These are phyloP conservation scores for Monilinia aucupariae DNA, from an alignment of 2,329 filamentous ascomycete genomes.

Conservation along the genomic window DNA sequence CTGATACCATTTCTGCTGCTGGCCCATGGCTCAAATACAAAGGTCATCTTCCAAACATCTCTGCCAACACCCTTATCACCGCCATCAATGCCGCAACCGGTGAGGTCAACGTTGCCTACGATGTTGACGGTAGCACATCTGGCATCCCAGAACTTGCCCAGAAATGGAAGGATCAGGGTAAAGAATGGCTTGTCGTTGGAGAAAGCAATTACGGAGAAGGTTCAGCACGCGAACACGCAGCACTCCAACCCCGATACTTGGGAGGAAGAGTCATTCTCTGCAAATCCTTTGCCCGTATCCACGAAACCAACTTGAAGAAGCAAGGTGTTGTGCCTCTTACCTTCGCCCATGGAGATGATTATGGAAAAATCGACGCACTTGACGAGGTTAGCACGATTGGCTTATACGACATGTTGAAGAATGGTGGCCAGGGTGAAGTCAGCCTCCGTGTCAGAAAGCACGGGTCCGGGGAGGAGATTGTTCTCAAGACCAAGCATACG, in stretches of 20 bases:
- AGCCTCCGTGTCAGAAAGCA: slow-evolving; percentile 60
- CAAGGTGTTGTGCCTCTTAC: slow-evolving; percentile 94
- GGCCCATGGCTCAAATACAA: slow-evolving; percentile 99
- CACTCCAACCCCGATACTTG: slow-evolving; percentile 84
- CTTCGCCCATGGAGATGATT: slow-evolving; percentile 82
- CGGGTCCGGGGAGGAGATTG: slow-evolving; percentile 55
- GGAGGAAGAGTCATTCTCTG: slow-evolving; percentile 77
- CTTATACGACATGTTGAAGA: slow-evolving; percentile 72
- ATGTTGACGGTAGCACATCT: slow-evolving; percentile 66
- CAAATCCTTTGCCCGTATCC: slow-evolving; percentile 86
- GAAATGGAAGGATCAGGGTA: slow-evolving; percentile 70
- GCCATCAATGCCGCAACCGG: slow-evolving; percentile 87
- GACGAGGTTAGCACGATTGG: slow-evolving; percentile 81
- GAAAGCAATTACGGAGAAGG: slow-evolving; percentile 98
- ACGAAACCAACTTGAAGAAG: slow-evolving; percentile 96
- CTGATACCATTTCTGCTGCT: slow-evolving; percentile 95
- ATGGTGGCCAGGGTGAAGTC: slow-evolving; percentile 73
- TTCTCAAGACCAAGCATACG: slow-evolving; percentile 77
- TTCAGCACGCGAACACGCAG: slow-evolving; percentile 82
- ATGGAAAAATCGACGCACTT: slow-evolving; percentile 74
- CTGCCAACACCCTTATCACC: slow-evolving; percentile 93
- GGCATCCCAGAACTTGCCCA: slow-evolving; percentile 84
- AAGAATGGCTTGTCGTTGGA: slow-evolving; percentile 88
- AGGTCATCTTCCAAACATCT: slow-evolving; percentile 96
- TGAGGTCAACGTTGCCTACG: slow-evolving; percentile 89